A percentile compares a stretch with the other conserved stretches of the same genome.
phyloP scores from a whole-genome alignment of 768 basidiomycete species.

The Russula vinacea region DNA sequence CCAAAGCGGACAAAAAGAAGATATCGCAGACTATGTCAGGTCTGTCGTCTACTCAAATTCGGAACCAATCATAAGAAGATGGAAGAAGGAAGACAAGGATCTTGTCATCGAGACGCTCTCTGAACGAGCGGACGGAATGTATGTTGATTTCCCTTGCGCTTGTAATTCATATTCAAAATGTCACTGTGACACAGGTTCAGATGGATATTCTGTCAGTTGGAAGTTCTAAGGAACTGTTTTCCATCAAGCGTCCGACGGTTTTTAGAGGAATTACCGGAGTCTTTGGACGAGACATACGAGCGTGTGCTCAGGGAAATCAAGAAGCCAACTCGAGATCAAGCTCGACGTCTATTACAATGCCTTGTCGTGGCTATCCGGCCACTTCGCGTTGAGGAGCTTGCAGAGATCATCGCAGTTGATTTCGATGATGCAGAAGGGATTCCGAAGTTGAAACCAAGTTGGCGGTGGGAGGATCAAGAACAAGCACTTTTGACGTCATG shows the following conservation, averaged over 20 bases:
- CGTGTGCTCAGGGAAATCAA: background rate
- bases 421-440: background rate
- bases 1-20: background rate
- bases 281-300: conserved; percentile 1
- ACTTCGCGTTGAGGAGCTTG: background rate
- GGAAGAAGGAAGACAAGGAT: background rate
- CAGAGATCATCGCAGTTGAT: background rate
- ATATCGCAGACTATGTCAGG: background rate
- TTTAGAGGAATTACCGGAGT: background rate
- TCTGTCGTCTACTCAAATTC: background rate
- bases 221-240: background rate
- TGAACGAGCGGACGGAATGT: background rate
- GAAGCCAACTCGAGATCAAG: background rate
- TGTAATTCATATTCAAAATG: background rate
- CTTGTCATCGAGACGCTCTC: background rate
- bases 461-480: background rate
- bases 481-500: background rate
- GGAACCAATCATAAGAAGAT: background rate
- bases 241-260: background rate
- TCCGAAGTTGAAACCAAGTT: background rate
- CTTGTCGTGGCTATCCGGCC: background rate
- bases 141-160: background rate
- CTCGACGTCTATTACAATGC: background rate
- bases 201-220: background rate
- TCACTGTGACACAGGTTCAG: background rate